Percentiles rank a stretch among this genome's conserved stretches.
These are phyloP conservation scores for Salix viminalis DNA, from an alignment of 345 rosid genomes.

Conservation along the genomic window DNA sequence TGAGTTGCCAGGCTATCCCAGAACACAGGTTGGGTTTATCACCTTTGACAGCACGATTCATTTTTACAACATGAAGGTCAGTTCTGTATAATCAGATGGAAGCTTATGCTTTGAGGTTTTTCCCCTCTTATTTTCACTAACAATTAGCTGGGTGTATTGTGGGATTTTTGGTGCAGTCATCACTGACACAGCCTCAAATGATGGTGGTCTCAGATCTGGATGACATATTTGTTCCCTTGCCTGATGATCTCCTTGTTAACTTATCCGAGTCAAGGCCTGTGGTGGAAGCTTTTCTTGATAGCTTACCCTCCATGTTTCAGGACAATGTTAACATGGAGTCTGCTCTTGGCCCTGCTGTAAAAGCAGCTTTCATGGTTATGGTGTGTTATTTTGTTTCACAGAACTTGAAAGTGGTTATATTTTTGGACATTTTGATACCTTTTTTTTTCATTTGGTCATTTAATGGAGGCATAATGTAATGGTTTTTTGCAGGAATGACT, in stretches of 20 bases:
- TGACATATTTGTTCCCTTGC: constrained; percentile 84
- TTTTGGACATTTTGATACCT: not conserved
- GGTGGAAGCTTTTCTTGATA: constrained; percentile 86
- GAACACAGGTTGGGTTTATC: constrained; percentile 98
- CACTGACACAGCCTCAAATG: constrained; percentile 97
- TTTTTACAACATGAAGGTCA: constrained; percentile 97
- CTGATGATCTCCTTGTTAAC: constrained; percentile 98
- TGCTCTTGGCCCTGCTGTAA: constrained; percentile 97
- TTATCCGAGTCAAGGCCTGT: constrained; percentile 93
- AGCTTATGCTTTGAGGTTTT: constrained; percentile 7
- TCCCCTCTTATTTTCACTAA: not conserved
- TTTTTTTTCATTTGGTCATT: not conserved
- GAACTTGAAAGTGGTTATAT: not conserved
- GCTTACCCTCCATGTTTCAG: constrained; percentile 90
- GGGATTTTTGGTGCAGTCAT: constrained; percentile 59
- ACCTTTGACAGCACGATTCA: constrained; percentile 96
- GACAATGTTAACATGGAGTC: constrained; percentile 88
- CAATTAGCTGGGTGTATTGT: constrained; percentile 3
- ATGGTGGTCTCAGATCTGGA: constrained; percentile 98
- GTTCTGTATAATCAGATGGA: constrained; percentile 14
- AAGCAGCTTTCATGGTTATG: constrained; percentile 95
- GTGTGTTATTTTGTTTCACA: constrained; percentile 38
- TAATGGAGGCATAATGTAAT: not conserved
- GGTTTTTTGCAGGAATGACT: not conserved
- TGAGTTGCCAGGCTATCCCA: constrained; percentile 89